These are phyloP conservation scores for Populus hybrid DNA, from an alignment of 441 rosid species.

Conservation along the genomic window DNA sequence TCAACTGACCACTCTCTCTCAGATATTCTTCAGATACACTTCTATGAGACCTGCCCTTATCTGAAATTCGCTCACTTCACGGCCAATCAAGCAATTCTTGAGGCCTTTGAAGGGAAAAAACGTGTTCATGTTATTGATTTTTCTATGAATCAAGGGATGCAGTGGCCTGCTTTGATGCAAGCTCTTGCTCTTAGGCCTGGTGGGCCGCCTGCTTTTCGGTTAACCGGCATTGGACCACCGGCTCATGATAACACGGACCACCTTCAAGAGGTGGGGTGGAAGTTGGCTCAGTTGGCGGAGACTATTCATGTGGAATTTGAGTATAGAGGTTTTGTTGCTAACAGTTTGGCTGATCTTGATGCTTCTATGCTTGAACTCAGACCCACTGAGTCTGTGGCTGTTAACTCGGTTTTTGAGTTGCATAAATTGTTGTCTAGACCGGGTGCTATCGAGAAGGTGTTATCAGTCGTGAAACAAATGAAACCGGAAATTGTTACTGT, in stretches of 20 bases:
- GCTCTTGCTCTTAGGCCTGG: conserved; percentile 78
- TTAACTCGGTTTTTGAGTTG: conserved; percentile 83
- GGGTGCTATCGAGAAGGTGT: conserved; percentile 65
- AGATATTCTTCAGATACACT: conserved; percentile 78
- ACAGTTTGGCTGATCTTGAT: conserved; percentile 75
- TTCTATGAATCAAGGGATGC: conserved; percentile 75
- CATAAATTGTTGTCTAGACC: conserved; percentile 60
- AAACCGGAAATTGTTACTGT: conserved; percentile 74
- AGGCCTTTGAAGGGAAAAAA: conserved; percentile 63
- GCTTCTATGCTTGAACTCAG: conserved; percentile 68
- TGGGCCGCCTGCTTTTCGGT: conserved; percentile 76
- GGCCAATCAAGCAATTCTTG: conserved; percentile 88
- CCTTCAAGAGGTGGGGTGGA: conserved; percentile 76
- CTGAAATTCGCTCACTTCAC: conserved; percentile 93
- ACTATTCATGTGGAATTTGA: conserved; percentile 68
- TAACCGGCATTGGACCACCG: conserved; percentile 83
- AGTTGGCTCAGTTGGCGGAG: conserved; percentile 71
- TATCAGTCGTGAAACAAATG: conserved; percentile 55
- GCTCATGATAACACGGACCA: conserved; percentile 53
- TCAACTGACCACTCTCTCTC: conserved; percentile 46
- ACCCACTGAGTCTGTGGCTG: conserved; percentile 69
- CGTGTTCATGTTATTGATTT: conserved; percentile 86
- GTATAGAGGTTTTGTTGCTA: conserved; percentile 72
- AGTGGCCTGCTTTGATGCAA: conserved; percentile 86
- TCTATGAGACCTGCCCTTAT: conserved; percentile 84